Percentiles rank a stretch among this genome's conserved stretches.
These are phyloP conservation scores for Erucastrum elatum DNA, from an alignment of 345 rosid genomes.

Conservation along the genomic window DNA sequence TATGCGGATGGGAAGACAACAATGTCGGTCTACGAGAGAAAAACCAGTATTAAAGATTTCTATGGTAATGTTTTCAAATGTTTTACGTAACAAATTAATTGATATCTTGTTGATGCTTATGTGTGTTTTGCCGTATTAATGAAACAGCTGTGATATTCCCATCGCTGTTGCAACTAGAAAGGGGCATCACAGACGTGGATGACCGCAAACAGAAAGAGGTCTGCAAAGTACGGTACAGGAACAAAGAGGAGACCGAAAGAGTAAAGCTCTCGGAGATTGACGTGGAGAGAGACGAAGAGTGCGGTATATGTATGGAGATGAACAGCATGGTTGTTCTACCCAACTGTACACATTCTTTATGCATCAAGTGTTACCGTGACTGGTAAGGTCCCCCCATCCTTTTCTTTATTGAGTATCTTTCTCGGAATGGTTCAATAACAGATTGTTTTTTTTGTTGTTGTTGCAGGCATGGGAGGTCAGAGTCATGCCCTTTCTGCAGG, in stretches of 20 bases:
- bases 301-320: slow-evolving; percentile 82
- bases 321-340: slow-evolving; percentile 66
- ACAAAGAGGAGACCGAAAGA: slow-evolving; percentile 48
- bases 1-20: slow-evolving; percentile 90
- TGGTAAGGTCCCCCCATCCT: slow-evolving; percentile 47
- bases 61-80: slow-evolving; percentile 50
- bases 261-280: slow-evolving; percentile 59
- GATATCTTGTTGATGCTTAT: not conserved
- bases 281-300: slow-evolving; percentile 70
- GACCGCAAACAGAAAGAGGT: slow-evolving; percentile 72
- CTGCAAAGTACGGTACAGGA: slow-evolving; percentile 57
- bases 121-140: not conserved
- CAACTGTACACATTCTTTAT: slow-evolving; percentile 24
- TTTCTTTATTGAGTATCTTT: not conserved
- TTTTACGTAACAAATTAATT: not conserved
- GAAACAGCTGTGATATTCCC: slow-evolving; percentile 77
- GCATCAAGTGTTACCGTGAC: slow-evolving; percentile 27
- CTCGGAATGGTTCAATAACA: not conserved
- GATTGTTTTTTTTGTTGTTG: slow-evolving; percentile 21
- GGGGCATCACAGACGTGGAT: slow-evolving; percentile 72
- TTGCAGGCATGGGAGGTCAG: slow-evolving; percentile 69
- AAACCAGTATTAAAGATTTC: slow-evolving; percentile 79
- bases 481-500: slow-evolving; percentile 84
- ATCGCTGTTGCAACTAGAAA: slow-evolving; percentile 70
- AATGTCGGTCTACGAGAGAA: slow-evolving; percentile 82